Conservation (phyloP, 2,329 filamentous ascomycete genomes). For the Hansfordia pulvinata region DNA sequence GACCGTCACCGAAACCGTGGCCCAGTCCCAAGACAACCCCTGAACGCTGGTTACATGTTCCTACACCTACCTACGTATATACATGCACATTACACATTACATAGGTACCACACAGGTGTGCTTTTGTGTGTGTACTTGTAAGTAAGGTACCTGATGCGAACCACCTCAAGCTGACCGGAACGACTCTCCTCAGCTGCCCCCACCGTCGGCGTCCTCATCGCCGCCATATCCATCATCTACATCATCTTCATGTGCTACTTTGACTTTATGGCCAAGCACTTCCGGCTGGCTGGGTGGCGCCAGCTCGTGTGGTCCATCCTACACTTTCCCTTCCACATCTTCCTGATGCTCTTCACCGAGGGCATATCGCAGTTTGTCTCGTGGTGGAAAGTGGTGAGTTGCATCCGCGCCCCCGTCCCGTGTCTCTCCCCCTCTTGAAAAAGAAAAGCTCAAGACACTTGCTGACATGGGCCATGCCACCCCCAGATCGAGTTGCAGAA, state of each 20-base stretch:
- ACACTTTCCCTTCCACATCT: constrained; percentile 50
- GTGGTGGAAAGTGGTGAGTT: constrained; percentile 20
- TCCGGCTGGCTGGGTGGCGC: constrained; percentile 36
- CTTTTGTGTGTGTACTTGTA: not conserved
- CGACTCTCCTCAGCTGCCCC: constrained; percentile 17
- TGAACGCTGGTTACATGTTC: no score
- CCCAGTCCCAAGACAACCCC: no score
- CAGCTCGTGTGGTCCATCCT: constrained; percentile 42
- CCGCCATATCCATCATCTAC: constrained; percentile 23
- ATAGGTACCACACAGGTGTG: constrained; percentile 3
- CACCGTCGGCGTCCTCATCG: constrained; percentile 23
- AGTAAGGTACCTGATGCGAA: not conserved
- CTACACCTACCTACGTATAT: no score
- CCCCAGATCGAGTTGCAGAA: constrained; percentile 3
- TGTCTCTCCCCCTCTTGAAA: no score
- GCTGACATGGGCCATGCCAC: constrained; percentile 1
- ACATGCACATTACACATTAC: no score
- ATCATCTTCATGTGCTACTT: constrained; percentile 32
- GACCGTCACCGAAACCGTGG: no score
- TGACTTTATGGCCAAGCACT: constrained; percentile 45
- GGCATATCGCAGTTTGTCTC: constrained; percentile 41
- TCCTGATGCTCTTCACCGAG: constrained; percentile 46
- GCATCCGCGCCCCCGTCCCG: not conserved
- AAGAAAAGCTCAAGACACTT: not conserved
- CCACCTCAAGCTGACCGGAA: constrained; percentile 1